Base-by-base conservation (phyloP, 306 rosid species). In the Pachyrhizus erosus region DNA sequence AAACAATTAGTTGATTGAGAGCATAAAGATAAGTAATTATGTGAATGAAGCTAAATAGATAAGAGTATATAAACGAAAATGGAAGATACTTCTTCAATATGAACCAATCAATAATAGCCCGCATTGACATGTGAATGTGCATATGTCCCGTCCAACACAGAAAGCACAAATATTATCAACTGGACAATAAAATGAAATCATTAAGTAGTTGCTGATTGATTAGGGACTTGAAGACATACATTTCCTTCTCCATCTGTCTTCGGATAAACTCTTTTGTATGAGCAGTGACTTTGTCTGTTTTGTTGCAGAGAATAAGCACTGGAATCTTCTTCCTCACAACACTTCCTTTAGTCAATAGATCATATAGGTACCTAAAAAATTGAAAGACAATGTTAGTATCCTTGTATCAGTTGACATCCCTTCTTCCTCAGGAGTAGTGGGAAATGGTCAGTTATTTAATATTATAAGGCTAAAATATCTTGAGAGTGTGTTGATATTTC, bases 251-350 rank as follows among this genome's bases (percentile, higher is more conserved):
- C 79, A 95, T 70, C 88, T 95, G 98, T 78, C 87, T 91, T 66
- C 88, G 85, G 83, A 94, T 94, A 74, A 94, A 94, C 66, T 92
- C 98, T 90, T 94, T 92, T 58, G 95, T 92, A 85, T 94, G 98
- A 20, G 97, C 97, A 70, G 98, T 93, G 75, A 95, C 97, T 82
- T 93, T 93, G 89, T 94, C 97, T 3, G 97, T 86, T 85, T 95
- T 95, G 88, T 95, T 95, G 93, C 97, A 95, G 61, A 95, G 91
- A 86, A 95, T 87, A 73, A 93, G 91, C 76, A 95, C 75, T 14
- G 97, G 97, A 84, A 93, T 89, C 86, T 93, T 95, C 92, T 93
- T 93, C 92, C 39, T 91, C 91, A 95, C 97, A 75, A 91, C 90
- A 89, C 91, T 91, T 67, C 91, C 95, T 86, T 93, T 93, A 0